Percentiles rank a stretch among this genome's conserved stretches.
Evolutionary conservation across 2,329 filamentous ascomycete species (phyloP).

Genomic region (Rhinocladiella mackenziei): DNA sequence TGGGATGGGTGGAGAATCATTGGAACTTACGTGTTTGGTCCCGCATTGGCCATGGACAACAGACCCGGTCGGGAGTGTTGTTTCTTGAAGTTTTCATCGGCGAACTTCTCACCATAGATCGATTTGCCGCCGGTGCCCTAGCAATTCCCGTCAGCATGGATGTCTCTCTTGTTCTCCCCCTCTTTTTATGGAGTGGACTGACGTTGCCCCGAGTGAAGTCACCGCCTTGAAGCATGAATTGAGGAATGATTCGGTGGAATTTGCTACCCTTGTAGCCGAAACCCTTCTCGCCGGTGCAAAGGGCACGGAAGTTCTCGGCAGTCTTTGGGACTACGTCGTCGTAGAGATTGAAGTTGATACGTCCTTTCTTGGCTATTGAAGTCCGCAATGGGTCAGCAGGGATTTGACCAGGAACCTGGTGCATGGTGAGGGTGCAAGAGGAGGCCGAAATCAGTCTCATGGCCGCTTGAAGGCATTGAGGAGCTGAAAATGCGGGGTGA

Average conservation of each 20-base stretch:
- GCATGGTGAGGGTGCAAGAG: no score
- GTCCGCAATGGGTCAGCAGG: conserved; percentile 18
- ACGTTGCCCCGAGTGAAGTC: conserved; percentile 64
- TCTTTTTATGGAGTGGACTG: conserved; percentile 77
- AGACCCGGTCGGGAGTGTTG: conserved; percentile 62
- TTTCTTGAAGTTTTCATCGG: conserved; percentile 68
- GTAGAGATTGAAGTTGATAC: conserved; percentile 87
- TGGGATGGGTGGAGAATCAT: background rate
- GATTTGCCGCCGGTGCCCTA: conserved; percentile 69
- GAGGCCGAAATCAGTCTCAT: background rate
- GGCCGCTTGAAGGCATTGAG: conserved; percentile 10
- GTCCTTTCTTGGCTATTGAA: conserved; percentile 62
- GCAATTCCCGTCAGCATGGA: conserved; percentile 63
- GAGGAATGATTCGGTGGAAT: conserved; percentile 68
- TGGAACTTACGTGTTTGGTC: conserved; percentile 71
- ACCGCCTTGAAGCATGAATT: conserved; percentile 68
- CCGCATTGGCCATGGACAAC: conserved; percentile 63
- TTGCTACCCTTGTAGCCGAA: conserved; percentile 63
- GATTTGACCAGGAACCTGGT: conserved; percentile 15
- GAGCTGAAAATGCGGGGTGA: no score
- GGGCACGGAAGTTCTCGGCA: conserved; percentile 61
- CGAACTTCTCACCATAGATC: conserved; percentile 64
- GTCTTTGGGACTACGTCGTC: conserved; percentile 86
- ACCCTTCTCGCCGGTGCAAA: conserved; percentile 64
- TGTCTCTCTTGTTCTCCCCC: conserved; percentile 65